Evolutionary conservation across 176 grass and related monocot genomes (phyloP), one percentile per base, ranked within the genome.

Genomic region (Eleusine coracana): DNA sequence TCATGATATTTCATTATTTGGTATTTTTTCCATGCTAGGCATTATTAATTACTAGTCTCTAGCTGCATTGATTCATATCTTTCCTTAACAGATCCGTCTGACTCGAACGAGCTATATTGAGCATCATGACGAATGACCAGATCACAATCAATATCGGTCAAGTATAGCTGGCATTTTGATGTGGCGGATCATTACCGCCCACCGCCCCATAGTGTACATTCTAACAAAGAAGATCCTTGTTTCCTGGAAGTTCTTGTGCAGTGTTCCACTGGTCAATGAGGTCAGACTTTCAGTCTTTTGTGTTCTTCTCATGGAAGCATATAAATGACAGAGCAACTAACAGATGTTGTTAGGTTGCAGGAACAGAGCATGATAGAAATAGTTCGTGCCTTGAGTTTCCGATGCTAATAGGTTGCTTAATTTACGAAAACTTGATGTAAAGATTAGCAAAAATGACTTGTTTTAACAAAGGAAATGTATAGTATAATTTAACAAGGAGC

Each of bases 11-110:
- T 73, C 36, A 63, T 51, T 40, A 11, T 75, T 60, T 34, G 15
- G 16, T 15, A n/a, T 12, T 15, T 54, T 55, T 16, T 16, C 21
- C 4, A 7, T 23, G 4, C 2, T 15, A 42, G 12, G 37, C 64
- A 36, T 62, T 80, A 34, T 49, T 13, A 63, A 13, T 78, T 13
- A n/a, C n/a, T n/a, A 34, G 46, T 86, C 70, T 38, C 40, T 59
- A 31, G 36, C 31, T 60, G 67, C 49, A 74, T 37, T 61, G 49
- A 44, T 77, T 63, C 25, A 77, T 58, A 50, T 63, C 14, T 55
- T 29, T 25, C 41, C 48, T 10, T 31, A 71, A 49, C 82, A 95
- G 89, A 91, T 91, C 58, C 92, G 89, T 13, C 42, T 91, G 63
- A 91, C 89, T 27, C 70, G 86, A 70, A 89, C 89, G 45, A 78